These are phyloP conservation scores for Magnusiomyces suaveolens DNA, from an alignment of 1,139 yeast genomes.

Conservation along the genomic window DNA sequence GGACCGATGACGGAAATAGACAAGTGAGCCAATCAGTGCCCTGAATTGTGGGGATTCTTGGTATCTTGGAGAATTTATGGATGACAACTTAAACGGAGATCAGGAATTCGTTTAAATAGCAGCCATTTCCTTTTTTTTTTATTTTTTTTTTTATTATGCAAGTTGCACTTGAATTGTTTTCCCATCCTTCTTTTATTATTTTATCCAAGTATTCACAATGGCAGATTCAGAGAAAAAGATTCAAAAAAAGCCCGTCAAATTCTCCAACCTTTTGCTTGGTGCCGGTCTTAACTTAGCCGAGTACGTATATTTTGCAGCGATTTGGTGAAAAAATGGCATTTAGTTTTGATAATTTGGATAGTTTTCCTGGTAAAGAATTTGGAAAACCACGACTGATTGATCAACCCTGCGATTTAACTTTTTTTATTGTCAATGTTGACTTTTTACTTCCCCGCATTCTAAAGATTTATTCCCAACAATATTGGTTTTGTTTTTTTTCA, in stretches of 20 bases:
- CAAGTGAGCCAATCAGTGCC: too few species aligned
- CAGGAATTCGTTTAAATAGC: not conserved
- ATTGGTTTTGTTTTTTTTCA: too few species aligned
- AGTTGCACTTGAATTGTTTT: not conserved
- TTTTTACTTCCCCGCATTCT: too few species aligned
- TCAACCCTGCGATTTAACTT: too few species aligned
- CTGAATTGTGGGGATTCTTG: too few species aligned
- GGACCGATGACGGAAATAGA: too few species aligned
- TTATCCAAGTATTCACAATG: not conserved
- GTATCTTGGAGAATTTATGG: too few species aligned
- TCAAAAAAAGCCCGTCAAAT: constrained; percentile 78
- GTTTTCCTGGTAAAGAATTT: not conserved
- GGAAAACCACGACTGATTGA: too few species aligned
- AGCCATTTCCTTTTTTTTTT: not conserved
- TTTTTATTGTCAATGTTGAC: too few species aligned
- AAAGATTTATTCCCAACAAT: too few species aligned
- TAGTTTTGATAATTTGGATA: not conserved
- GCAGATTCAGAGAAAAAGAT: constrained; percentile 20
- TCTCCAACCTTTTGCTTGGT: constrained; percentile 83
- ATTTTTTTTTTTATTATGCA: not conserved
- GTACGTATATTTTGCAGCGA: constrained; percentile 18
- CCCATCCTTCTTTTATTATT: not conserved
- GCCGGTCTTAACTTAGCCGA: constrained; percentile 90
- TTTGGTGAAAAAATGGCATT: constrained; percentile 13
- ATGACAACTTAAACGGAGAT: too few species aligned